phyloP scores from a whole-genome alignment of 1,284 basidiomycete genomes.

The Lignosus rhinocerotis region DNA sequence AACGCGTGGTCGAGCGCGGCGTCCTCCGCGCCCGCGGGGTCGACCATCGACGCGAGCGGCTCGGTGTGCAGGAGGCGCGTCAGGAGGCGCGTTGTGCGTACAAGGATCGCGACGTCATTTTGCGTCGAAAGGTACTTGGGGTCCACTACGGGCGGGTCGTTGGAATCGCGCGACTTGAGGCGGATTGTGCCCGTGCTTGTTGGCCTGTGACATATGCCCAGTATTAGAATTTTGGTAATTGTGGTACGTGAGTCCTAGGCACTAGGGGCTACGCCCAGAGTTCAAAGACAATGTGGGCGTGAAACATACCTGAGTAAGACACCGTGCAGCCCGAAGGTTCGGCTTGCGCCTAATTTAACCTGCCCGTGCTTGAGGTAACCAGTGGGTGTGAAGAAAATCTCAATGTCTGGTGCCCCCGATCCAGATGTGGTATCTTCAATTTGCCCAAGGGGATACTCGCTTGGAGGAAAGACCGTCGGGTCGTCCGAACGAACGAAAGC shows the following conservation, averaged over 20 bases:
- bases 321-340: conserved; percentile 34
- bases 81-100: conserved; percentile 53
- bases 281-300: background rate
- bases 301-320: conserved; percentile 32
- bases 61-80: conserved; percentile 50
- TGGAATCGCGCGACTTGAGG: conserved; percentile 42
- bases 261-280: background rate
- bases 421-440: conserved; percentile 54
- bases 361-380: conserved; percentile 40
- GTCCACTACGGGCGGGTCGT: conserved; percentile 45
- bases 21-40: conserved; percentile 33
- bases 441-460: conserved; percentile 37
- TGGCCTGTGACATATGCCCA: conserved; percentile 34
- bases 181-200: conserved; percentile 43
- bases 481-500: conserved; percentile 61
- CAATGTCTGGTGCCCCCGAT: conserved; percentile 58
- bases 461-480: conserved; percentile 46
- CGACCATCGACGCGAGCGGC: conserved; percentile 50
- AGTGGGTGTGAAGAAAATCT: conserved; percentile 53
- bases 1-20: conserved; percentile 31
- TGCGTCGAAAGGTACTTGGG: conserved; percentile 53
- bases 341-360: conserved; percentile 17
- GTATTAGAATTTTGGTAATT: too few relatives aligned
- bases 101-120: conserved; percentile 56
- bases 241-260: too few relatives aligned